Base-by-base conservation (phyloP, 2,329 filamentous ascomycete species). In the Coniochaeta sp. region DNA sequence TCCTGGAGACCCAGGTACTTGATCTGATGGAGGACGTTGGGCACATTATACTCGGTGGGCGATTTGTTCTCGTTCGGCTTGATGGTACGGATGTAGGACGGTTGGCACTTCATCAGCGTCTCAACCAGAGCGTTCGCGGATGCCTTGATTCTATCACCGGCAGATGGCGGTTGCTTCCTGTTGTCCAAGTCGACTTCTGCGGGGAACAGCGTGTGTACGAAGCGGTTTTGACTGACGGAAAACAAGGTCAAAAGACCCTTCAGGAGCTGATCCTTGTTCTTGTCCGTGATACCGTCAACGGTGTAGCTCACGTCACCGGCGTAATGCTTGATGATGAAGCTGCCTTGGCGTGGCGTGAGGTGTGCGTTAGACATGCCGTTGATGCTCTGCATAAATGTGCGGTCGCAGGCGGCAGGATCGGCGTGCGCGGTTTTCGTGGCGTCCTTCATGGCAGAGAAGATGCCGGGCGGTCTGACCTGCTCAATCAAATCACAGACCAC, bases 11-110 rank as follows among this genome's bases (percentile, higher is more conserved):
- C 94, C 13, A 99, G 86, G 63, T 99, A 99, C 67, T 99, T 97
- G 78, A 97, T 90, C 67, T 99, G 94, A 77, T 99, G 94, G 62
- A 97, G 78, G 18, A 99, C 94, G 61, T 97, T 97, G 27, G 85
- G 83, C 18, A 81, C 79, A 61, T 96, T 96, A 69, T 96, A 99
- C 66, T 99, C 94, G 10, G 83, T 85, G 0, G 91, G 87, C 3
- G 91, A 96, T 70, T 97, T 99, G 75, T 96, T 97, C 71, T 99
- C 94, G 73, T 99, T 99, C 1, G 94, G 94, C 71, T 99, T 99
- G 74, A 99, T 97, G 1, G 94, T 99, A 66, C 94, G 89, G 61
- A 99, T 99, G 65, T 99, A 99, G 3, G 91, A 96, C 1, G 94
- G 94, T 60, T 94, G 89, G 52, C 91, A 92, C 71, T 96, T 95